A percentile compares a stretch with the other conserved stretches of the same genome.
These are phyloP conservation scores for Cornus suecica DNA, from an alignment of 148 eudicot species.

Conservation along the genomic window DNA sequence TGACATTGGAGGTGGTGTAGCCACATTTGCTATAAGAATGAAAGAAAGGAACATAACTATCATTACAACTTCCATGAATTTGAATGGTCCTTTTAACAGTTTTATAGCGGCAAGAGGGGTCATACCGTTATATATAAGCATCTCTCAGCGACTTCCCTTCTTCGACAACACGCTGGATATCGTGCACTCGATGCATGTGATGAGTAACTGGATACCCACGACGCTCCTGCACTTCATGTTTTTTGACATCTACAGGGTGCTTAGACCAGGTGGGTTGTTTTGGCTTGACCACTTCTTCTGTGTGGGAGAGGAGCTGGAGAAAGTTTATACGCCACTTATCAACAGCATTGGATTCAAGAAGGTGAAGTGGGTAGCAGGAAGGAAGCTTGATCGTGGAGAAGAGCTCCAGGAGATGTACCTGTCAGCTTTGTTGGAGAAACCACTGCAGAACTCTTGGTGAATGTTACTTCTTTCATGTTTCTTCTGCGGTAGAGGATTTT, in stretches of 20 bases:
- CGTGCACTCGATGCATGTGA: constrained; percentile 40
- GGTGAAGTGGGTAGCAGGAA: constrained; percentile 41
- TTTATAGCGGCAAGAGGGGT: constrained; percentile 41
- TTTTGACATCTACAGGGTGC: constrained; percentile 36
- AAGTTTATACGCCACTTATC: constrained; percentile 31
- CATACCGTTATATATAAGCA: constrained; percentile 32
- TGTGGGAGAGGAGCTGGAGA: constrained; percentile 33
- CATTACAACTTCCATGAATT: constrained; percentile 40
- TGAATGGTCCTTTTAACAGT: constrained; percentile 33
- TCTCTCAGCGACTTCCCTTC: constrained; percentile 40
- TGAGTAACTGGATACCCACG: constrained; percentile 38
- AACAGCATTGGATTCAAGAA: constrained; percentile 35
- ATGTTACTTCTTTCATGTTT: not conserved
- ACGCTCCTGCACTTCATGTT: constrained; percentile 25
- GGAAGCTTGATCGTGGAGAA: constrained; percentile 40
- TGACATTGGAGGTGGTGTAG: constrained; percentile 44
- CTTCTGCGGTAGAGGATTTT: not conserved
- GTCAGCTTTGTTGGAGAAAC: constrained; percentile 50
- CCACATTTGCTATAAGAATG: constrained; percentile 50
- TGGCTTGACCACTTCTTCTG: constrained; percentile 48
- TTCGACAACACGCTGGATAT: constrained; percentile 44
- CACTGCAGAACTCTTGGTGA: constrained; percentile 40
- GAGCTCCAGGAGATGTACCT: constrained; percentile 41
- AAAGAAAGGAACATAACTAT: constrained; percentile 37
- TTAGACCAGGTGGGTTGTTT: constrained; percentile 42